phyloP scores from a whole-genome alignment of 164 flowering plant genomes.

The Dillenia turbinata region DNA sequence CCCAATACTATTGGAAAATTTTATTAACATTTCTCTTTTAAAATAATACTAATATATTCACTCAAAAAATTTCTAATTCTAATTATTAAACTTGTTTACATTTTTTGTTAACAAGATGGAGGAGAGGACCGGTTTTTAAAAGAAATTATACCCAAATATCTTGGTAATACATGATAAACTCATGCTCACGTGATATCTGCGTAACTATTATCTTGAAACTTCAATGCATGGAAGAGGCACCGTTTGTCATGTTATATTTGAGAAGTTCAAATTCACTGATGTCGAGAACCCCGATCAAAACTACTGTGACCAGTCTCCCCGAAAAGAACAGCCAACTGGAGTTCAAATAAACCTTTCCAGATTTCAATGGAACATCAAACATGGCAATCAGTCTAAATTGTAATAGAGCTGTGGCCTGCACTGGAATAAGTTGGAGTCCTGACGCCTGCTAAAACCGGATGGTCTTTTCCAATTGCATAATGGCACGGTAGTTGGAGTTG shows the following conservation, averaged over 20 bases:
- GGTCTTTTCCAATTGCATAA: conserved; percentile 22
- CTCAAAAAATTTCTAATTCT: too few species aligned
- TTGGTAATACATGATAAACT: too few species aligned
- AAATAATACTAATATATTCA: too few species aligned
- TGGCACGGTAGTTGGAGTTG: conserved; percentile 15
- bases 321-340: conserved; percentile 26
- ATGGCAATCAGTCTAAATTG: conserved; percentile 35
- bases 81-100: too few species aligned
- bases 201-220: too few species aligned
- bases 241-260: conserved; percentile 30
- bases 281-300: conserved; percentile 58
- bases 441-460: conserved; percentile 1
- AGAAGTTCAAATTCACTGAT: conserved; percentile 21
- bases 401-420: conserved; percentile 30
- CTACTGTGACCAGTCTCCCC: conserved; percentile 28
- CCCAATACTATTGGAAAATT: too few species aligned
- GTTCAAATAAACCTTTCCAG: conserved; percentile 35
- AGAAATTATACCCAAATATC: too few species aligned
- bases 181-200: too few species aligned
- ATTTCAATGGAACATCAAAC: conserved; percentile 29
- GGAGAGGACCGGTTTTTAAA: too few species aligned
- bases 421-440: conserved; percentile 21
- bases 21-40: too few species aligned
- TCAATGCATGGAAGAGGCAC: too few species aligned
- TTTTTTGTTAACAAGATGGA: too few species aligned